These are phyloP conservation scores for Emmonsiellopsis sp. DNA, from an alignment of 2,329 filamentous ascomycete species.

Conservation along the genomic window DNA sequence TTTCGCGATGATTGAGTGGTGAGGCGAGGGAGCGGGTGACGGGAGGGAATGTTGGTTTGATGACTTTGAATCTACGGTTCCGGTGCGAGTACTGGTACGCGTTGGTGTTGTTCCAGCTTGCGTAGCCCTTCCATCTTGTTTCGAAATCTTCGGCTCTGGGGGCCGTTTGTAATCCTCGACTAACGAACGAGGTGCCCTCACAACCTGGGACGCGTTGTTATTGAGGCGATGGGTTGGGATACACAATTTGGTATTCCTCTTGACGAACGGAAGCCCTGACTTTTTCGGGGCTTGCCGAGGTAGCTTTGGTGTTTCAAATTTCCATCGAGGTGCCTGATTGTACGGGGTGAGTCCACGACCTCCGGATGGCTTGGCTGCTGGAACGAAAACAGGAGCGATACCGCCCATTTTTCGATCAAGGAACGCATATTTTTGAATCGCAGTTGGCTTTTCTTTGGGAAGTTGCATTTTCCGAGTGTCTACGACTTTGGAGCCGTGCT, in stretches of 20 bases:
- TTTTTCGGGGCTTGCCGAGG: conserved; percentile 12
- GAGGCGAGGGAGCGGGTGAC: conserved; percentile 1
- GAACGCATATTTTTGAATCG: conserved; percentile 21
- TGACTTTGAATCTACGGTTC: conserved; percentile 21
- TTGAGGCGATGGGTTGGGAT: conserved; percentile 34
- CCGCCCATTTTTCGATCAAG: conserved; percentile 25
- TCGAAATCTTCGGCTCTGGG: conserved; percentile 9
- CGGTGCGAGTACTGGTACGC: background rate
- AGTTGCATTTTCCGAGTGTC: conserved; percentile 27
- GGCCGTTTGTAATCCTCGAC: conserved; percentile 32
- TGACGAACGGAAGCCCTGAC: conserved; percentile 14
- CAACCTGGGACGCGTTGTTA: conserved; percentile 28
- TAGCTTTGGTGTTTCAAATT: conserved; percentile 16
- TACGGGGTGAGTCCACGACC: conserved; percentile 3
- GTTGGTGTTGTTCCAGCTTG: background rate
- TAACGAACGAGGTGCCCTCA: conserved; percentile 29
- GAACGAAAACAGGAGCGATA: conserved; percentile 15
- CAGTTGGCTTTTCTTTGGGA: conserved; percentile 21
- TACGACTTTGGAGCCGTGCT: conserved; percentile 50
- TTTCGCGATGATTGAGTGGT: background rate
- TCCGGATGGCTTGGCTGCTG: conserved; percentile 2
- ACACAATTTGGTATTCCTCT: conserved; percentile 26
- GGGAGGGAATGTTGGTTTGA: conserved; percentile 13
- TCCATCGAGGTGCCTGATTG: conserved; percentile 13
- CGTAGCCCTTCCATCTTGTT: background rate